Base-by-base conservation (phyloP, 129 eudicot species). In the Saposhnikovia divaricata region DNA sequence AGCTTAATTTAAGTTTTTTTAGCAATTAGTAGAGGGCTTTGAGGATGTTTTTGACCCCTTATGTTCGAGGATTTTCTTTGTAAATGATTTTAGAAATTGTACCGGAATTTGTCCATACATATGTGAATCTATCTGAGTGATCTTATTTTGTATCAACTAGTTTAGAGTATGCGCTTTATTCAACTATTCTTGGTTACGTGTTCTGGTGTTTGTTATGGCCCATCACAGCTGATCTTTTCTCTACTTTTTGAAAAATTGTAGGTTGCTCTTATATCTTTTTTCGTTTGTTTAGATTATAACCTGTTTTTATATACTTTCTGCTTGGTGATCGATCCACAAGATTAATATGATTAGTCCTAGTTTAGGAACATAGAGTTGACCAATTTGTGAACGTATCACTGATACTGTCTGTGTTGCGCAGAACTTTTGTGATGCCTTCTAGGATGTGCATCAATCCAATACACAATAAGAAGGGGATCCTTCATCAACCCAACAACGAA, bases 391-490 rank as follows among this genome's bases (percentile, higher is more conserved):
- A 79, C 44, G 27, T 71, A 10, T 4, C 72, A n/a, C 25, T 75
- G 27, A 46, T 15, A 23, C 45, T 3, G 9, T 77, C 19, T 66
- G 43, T 75, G 71, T 79, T 25, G 37, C 79, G 87, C 94, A 95
- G 99, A 89, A 95, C 96, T 57, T 95, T 95, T 80, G 99, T 95
- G 83, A 89, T 95, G 99, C 99, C 99, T 86, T 90, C 99, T 27
- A 89, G 96, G 89, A 91, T 95, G 90, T 95, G 99, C 76, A 89
- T 95, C 83, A 95, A 95, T 82, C 99, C 97, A 57, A 86, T 90
- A 59, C 99, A 95, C 80, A 95, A 95, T 83, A 87, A 92, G 81
- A 95, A 92, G 79, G 98, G 97, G 78, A 83, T 92, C 86, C 88
- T 92, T 59, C 93, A 90, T 80, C 88, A 84, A 61, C 80, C 94